phyloP scores from a whole-genome alignment of 139 green algal species.

The Micromonas pusilla region DNA sequence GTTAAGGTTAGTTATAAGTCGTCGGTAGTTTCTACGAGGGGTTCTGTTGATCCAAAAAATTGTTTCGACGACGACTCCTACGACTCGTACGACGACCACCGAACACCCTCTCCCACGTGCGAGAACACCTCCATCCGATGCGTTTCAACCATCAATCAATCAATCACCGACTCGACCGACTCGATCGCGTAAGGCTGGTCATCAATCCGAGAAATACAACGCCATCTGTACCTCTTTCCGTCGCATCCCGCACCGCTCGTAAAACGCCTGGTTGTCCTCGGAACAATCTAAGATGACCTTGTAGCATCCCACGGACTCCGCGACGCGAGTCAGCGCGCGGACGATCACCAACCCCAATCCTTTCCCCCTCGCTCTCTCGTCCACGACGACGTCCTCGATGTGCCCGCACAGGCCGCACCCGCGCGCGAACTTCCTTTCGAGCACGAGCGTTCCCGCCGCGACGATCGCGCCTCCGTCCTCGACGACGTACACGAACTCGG shows the following conservation, averaged over 20 bases:
- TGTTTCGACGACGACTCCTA: too few species aligned
- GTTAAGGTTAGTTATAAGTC: too few species aligned
- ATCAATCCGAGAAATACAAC: constrained; percentile 37
- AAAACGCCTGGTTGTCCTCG: constrained; percentile 82
- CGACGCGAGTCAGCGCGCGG: constrained; percentile 44
- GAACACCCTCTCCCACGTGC: too few species aligned
- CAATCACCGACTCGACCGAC: too few species aligned
- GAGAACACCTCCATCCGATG: too few species aligned
- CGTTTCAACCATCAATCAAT: too few species aligned
- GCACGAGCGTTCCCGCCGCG: constrained; percentile 64
- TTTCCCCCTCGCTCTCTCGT: constrained; percentile 53
- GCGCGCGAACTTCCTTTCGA: constrained; percentile 86
- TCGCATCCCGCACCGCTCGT: constrained; percentile 77
- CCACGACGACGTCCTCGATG: constrained; percentile 91
- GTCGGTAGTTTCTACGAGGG: too few species aligned
- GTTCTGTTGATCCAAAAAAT: too few species aligned
- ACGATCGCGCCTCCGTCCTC: constrained; percentile 42
- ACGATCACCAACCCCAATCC: constrained; percentile 70
- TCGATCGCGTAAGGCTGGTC: too few species aligned
- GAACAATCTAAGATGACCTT: constrained; percentile 92
- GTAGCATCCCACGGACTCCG: constrained; percentile 65
- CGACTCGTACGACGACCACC: too few species aligned
- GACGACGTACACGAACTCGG: constrained; percentile 11
- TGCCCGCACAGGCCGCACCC: constrained; percentile 61
- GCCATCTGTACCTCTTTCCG: constrained; percentile 92